Percentiles rank a stretch among this genome's conserved stretches.
Evolutionary conservation across 2,329 filamentous ascomycete genomes (phyloP).

Genomic region (Penicillium sp.): DNA sequence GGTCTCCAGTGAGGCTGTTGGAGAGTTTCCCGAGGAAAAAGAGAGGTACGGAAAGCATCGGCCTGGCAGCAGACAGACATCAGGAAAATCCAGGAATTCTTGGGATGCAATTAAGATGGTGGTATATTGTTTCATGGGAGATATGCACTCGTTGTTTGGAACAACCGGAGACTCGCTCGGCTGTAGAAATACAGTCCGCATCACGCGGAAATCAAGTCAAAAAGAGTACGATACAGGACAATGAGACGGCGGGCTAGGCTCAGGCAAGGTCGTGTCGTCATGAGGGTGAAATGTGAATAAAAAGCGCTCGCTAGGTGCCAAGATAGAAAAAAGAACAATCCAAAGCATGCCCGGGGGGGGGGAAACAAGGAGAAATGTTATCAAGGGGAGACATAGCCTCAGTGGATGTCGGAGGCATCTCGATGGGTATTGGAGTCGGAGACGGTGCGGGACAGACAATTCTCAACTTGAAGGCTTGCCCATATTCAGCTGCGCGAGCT

Average conservation of each 20-base stretch:
- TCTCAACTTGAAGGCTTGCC: conserved; percentile 6
- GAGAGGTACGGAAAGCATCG: conserved; percentile 4
- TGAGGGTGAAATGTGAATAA: not conserved
- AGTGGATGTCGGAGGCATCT: not conserved
- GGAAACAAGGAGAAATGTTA: not conserved
- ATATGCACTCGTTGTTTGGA: too few relatives aligned
- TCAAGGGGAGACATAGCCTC: not conserved
- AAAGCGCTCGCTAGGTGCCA: conserved; percentile 6
- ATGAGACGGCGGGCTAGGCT: not conserved
- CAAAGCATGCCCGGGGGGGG: not conserved
- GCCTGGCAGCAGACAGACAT: not conserved
- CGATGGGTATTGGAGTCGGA: too few relatives aligned
- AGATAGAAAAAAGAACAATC: not conserved
- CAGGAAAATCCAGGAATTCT: too few relatives aligned
- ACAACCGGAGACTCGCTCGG: too few relatives aligned
- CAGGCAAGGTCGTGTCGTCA: conserved; percentile 13
- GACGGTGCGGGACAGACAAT: too few relatives aligned
- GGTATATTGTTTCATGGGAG: too few relatives aligned
- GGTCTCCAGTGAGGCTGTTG: too few relatives aligned
- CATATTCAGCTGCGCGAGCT: conserved; percentile 32
- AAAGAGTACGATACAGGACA: not conserved
- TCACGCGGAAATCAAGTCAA: not conserved
- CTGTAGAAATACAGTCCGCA: too few relatives aligned
- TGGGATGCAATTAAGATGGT: too few relatives aligned
- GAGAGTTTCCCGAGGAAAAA: conserved; percentile 17